Base-by-base conservation (phyloP, 148 eudicot genomes). In the Rhododendron molle region DNA sequence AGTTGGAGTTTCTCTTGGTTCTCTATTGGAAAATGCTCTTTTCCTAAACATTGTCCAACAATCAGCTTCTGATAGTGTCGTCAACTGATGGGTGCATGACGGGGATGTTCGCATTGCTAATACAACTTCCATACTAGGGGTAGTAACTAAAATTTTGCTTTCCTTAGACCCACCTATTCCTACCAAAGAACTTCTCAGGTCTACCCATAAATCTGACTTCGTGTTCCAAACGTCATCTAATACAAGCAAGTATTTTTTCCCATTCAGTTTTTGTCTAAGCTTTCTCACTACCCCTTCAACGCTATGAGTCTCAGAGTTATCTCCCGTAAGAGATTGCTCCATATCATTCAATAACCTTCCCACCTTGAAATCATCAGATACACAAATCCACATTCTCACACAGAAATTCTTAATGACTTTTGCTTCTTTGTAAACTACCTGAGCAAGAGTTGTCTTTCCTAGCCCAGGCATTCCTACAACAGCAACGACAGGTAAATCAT, bases 151-250 rank as follows among this genome's bases (percentile, higher is more conserved):
- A 52, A 15, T 52, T 14, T 52, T 52, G 18, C 21, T 52, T 52
- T 4, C 58, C 58, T 52, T 52, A 52, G 58, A 52, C 20, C 58
- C 58, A 13, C 58, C 58, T 13, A 52, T 52, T 52, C 21, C 58
- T 52, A 15, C 18, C 18, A 52, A 52, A 52, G 58, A 52, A 36
- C 16, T 81, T 23, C 23, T 30, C 54, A 86, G 15, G 15, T 54
- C 47, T 30, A 78, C 56, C 88, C 88, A 87, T 30, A 23, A 26
- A 2, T 14, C 38, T 4, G 30, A 2, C 4, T 58, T 34, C 13
- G 79, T 86, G 54, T 83, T 87, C 88, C 88, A 80, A 0, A 86
- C n/a, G 78, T 86, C 88, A 16, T 86, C 85, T 52, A 52, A 52
- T 52, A 52, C 58, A 52, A 52, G 5, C 58, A 52, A 3, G 58